Evolutionary conservation across 371 early-diverging fungal species (phyloP).

Genomic region (Entomophthora muscae): DNA sequence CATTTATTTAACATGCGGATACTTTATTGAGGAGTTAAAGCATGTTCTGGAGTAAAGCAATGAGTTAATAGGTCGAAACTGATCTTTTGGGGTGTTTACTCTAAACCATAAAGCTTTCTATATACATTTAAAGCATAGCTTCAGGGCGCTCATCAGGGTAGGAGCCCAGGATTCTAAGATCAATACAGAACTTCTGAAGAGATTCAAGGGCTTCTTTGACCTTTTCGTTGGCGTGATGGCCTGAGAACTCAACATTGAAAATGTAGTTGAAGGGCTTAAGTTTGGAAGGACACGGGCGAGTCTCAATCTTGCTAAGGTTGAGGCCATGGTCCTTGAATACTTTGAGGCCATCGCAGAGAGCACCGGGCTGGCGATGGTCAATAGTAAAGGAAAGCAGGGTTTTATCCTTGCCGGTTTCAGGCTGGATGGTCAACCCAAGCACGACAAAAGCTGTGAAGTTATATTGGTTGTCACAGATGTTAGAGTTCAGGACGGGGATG

Average conservation of each 20-base stretch:
- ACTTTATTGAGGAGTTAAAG: no score
- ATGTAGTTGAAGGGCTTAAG: conserved; percentile 73
- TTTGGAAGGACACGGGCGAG: conserved; percentile 55
- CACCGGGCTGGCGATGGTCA: conserved; percentile 79
- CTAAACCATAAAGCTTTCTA: background rate
- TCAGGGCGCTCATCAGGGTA: conserved; percentile 52
- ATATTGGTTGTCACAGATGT: conserved; percentile 49
- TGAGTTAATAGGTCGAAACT: no score
- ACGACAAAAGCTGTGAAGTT: conserved; percentile 76
- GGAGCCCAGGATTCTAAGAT: conserved; percentile 60
- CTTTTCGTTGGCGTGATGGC: conserved; percentile 48
- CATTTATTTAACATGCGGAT: no score
- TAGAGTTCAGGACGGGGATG: conserved; percentile 44
- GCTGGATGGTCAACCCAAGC: conserved; percentile 51
- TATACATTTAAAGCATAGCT: background rate
- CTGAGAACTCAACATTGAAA: conserved; percentile 76
- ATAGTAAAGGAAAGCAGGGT: conserved; percentile 67
- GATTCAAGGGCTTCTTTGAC: conserved; percentile 36
- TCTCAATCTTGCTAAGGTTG: conserved; percentile 82
- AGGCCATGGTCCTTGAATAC: conserved; percentile 63
- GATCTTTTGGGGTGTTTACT: no score
- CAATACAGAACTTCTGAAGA: conserved; percentile 48
- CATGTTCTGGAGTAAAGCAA: no score
- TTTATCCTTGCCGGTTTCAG: conserved; percentile 54
- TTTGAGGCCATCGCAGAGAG: conserved; percentile 66